phyloP scores from a whole-genome alignment of 257 asterid species.

The Primulina huaijiensis region DNA sequence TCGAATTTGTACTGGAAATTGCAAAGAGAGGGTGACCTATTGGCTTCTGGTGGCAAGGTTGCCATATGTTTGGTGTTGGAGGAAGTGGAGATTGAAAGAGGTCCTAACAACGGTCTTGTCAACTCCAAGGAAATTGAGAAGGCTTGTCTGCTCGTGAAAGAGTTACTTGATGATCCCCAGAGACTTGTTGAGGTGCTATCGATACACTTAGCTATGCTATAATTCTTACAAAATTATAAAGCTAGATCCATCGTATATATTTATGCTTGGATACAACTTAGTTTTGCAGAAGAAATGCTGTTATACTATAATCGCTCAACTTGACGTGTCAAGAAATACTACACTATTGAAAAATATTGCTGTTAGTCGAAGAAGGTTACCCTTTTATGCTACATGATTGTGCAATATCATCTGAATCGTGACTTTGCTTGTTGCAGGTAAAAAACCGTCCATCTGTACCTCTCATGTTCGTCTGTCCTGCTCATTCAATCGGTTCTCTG shows the following conservation, averaged over 20 bases:
- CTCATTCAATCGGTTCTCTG: slow-evolving; percentile 47
- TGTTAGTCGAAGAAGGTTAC: slow-evolving; percentile 12
- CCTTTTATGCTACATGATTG: slow-evolving; percentile 19
- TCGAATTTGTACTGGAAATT: slow-evolving; percentile 37
- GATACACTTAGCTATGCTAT: slow-evolving; percentile 8
- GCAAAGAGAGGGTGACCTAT: slow-evolving; percentile 49
- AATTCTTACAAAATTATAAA: slow-evolving; percentile 1
- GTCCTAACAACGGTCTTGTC: slow-evolving; percentile 26
- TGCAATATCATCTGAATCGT: slow-evolving; percentile 26
- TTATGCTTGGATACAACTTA: neutral
- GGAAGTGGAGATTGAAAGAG: slow-evolving; percentile 28
- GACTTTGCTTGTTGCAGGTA: slow-evolving; percentile 45
- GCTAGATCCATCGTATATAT: slow-evolving; percentile 5
- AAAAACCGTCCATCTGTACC: slow-evolving; percentile 64
- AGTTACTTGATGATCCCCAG: slow-evolving; percentile 43
- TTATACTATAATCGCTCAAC: slow-evolving; percentile 3
- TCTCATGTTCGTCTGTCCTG: slow-evolving; percentile 58
- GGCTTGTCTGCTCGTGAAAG: slow-evolving; percentile 34
- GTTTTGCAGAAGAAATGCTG: neutral
- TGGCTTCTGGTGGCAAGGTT: slow-evolving; percentile 65
- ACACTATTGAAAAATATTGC: slow-evolving; percentile 2
- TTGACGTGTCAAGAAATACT: slow-evolving; percentile 8
- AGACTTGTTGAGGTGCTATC: slow-evolving; percentile 51
- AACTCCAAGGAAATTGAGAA: slow-evolving; percentile 35
- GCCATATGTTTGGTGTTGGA: slow-evolving; percentile 53